These are phyloP conservation scores for Plasmodium knowlesi DNA, from an alignment of 169 alveolate genomes.

Conservation along the genomic window DNA sequence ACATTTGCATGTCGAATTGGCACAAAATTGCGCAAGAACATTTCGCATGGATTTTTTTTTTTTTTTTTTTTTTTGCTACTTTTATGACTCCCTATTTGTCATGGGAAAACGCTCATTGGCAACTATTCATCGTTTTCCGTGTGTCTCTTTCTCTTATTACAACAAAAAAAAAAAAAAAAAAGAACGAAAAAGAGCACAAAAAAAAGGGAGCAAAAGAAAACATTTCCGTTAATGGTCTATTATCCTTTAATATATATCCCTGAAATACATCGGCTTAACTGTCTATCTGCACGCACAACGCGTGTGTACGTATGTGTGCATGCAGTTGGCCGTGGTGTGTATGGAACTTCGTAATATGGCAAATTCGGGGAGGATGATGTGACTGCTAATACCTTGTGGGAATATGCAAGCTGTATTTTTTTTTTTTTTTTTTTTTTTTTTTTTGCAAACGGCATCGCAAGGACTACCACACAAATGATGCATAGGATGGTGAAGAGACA, in stretches of 20 bases:
- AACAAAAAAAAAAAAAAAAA: not conserved
- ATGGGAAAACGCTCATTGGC: not conserved
- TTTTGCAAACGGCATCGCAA: not conserved
- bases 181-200: too few relatives aligned
- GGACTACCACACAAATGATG: not conserved
- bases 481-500: not conserved
- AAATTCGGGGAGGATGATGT: not conserved
- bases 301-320: not conserved
- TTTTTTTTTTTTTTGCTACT: not conserved
- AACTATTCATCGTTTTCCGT: not conserved
- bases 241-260: not conserved
- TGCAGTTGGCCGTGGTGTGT: not conserved
- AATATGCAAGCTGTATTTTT: not conserved
- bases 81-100: not conserved
- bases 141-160: not conserved
- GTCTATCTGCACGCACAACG: not conserved
- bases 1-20: not conserved
- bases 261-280: not conserved
- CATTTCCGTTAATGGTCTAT: not conserved
- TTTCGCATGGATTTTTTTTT: conserved; percentile 4
- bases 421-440: not conserved
- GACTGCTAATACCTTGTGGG: not conserved
- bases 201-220: not conserved
- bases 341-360: not conserved
- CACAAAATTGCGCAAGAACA: not conserved